Evolutionary conservation across 805 yeast genomes (phyloP), one percentile per base, ranked within the genome.

Genomic region (Yarrowia phangngaensis): DNA sequence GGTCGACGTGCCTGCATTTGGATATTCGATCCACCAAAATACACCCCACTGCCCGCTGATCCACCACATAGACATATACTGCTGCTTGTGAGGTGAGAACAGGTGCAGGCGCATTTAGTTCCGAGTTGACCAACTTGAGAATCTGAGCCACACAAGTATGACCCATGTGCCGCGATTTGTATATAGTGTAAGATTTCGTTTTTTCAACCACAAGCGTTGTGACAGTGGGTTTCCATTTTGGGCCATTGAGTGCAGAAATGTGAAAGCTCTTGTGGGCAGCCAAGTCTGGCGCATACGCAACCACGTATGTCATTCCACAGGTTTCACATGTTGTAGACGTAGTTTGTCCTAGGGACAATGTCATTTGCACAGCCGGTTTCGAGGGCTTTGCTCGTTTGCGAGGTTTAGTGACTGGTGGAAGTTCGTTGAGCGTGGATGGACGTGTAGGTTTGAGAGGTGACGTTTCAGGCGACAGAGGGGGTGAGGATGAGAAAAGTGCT

Each of bases 221-320:
- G 27, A 20, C 35, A 4, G 34, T 26, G 12, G 47, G 32, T 9
- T 20, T 41, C 48, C 48, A 41, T 29, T 29, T 41, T 14, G 48
- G 48, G 3, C 48, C 48, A n/a, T 41, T 20, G 6, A 41, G 22
- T 3, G 48, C 48, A 2, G 48, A 29, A n/a, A 6, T 20, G 22
- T 41, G 48, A 22, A 41, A 41, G 12, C 35, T 30, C 28, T 30
- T 29, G 29, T 41, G 48, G 4, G 48, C 20, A 11, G 34, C 8
- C 4, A 29, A 8, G n/a, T 41, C 48, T 3, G 29, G 20, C 4
- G 16, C 28, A 8, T 29, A 29, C 3, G 48, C 48, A 15, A 41
- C 28, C 20, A 29, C 29, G 29, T 41, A 41, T 8, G 48, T 41
- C 48, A 41, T 41, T 14, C 48, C 48, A 12, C 48, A 41, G 9